Base-by-base conservation (phyloP, 1,139 yeast species). In the Blastobotrys persicus region DNA sequence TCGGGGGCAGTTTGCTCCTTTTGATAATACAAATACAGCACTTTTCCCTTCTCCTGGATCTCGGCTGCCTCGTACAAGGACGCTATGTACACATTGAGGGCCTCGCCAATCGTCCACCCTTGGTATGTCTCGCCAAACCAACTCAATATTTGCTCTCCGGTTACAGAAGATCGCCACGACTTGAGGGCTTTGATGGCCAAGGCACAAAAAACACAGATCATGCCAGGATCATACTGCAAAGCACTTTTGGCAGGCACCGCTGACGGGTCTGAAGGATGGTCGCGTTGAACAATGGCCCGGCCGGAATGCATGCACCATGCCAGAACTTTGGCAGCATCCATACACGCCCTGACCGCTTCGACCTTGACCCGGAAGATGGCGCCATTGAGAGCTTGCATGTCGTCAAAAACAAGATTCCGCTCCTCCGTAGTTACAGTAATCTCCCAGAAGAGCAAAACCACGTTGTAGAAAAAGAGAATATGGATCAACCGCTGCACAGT, bases 101-200 rank as follows among this genome's bases (percentile, higher is more conserved):
- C 23, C 3, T 35, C 34, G 34, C 16, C 40, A 23, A 43, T 43
- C 5, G 34, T 16, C 31, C 39, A 43, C 16, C 34, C 46, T 2
- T 14, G 12, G 12, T 34, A 43, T n/a, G 35, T 33, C 5, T 33
- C 33, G 23, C 46, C 46, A 16, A 43, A 43, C 46, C 46, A 43
- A 9, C 16, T 3, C 6, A 43, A 33, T n/a, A 43, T 43, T 17
- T 43, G 26, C 31, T 43, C 41, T 1, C 18, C 19, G 2, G 46
- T 20, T 3, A 43, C 41, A 7, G 32, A n/a, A 13, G 14, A 2
- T 2, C 13, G 23, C 46, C 46, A 43, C 33, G 31, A 18, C 35
- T 34, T 14, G 26, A 43, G 26, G 7, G 46, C 38, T 12, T 34
- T 34, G 13, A 43, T 34, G 2, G 34, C 46, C 16, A 33, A 23